Base-by-base conservation (phyloP, 768 basidiomycete genomes). In the Termitomyces sp. region DNA sequence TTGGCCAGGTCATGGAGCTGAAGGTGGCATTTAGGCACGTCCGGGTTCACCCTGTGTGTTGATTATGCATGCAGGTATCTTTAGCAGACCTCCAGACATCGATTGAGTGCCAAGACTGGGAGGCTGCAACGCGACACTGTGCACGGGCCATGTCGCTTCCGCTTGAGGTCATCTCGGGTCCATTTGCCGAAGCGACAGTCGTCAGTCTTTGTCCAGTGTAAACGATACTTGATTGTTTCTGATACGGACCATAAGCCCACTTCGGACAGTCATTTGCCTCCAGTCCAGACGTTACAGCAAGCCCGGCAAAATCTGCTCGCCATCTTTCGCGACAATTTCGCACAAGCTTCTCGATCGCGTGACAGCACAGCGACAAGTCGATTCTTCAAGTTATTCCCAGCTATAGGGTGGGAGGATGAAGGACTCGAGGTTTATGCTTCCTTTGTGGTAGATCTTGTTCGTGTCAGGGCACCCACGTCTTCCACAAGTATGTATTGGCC, bases 351-450 rank as follows among this genome's bases (percentile, higher is more conserved):
- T 5, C 78, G 76, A 21, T 80, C 83, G 14, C 82, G 91, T 28
- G 93, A 98, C 71, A 87, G 94, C 26, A 86, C 86, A 14, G 86
- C 87, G 0, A 94, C 91, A 1, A 94, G 87, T 63, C 85, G 97
- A 12, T 98, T 91, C 73, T 99, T 99, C 80, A 94, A 98, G 69
- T 77, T 99, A 3, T 99, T 98, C 70, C 97, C 97, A 4, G 86
- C 86, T 3, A 94, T 99, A 52, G 94, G 93, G 6, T 97, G 93
- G 81, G 94, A 98, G 70, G 74, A 78, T 10, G 91, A 96, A 70
- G 97, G 97, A 1, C 77, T 99, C 26, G 85, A 94, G 59, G 89
- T 87, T 0, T 99, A 99, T 72, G 90, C 94, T 0, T 81, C 85
- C 11, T 99, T 98, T 69, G 93, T 99, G 7, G 87, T 94, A 9